These are phyloP conservation scores for Carex littledalei DNA, from an alignment of 176 grass and related monocot genomes.

Conservation along the genomic window DNA sequence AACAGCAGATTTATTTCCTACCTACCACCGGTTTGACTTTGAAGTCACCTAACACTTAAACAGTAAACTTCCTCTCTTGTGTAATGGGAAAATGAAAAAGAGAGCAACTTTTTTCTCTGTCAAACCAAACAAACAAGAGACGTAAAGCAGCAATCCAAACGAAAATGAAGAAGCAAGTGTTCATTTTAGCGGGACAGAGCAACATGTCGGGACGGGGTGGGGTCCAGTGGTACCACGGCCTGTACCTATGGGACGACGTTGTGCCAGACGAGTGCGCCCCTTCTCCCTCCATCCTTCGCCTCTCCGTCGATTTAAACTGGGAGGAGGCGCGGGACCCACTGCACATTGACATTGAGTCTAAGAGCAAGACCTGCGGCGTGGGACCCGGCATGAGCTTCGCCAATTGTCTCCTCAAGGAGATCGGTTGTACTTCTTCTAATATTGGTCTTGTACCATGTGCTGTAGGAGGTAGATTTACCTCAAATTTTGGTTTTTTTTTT, in stretches of 20 bases:
- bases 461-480: conserved; percentile 33
- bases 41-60: too few relatives aligned
- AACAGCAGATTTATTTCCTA: too few relatives aligned
- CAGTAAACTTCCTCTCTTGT: too few relatives aligned
- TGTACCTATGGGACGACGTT: conserved; percentile 52
- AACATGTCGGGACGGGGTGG: conserved; percentile 92
- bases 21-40: too few relatives aligned
- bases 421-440: background rate
- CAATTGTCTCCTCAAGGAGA: conserved; percentile 36
- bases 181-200: conserved; percentile 86
- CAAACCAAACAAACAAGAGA: background rate
- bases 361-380: conserved; percentile 56
- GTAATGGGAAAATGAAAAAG: background rate
- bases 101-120: background rate
- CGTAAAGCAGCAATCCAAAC: background rate
- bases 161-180: conserved; percentile 26
- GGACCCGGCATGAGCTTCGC: conserved; percentile 83
- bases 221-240: conserved; percentile 29
- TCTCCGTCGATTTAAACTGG: background rate
- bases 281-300: conserved; percentile 10
- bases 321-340: conserved; percentile 60
- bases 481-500: background rate
- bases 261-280: conserved; percentile 52
- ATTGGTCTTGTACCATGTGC: conserved; percentile 77
- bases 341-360: conserved; percentile 68